Evolutionary conservation across 331 rosid species (phyloP), one percentile per base, ranked within the genome.

Genomic region (Telfairia occidentalis): DNA sequence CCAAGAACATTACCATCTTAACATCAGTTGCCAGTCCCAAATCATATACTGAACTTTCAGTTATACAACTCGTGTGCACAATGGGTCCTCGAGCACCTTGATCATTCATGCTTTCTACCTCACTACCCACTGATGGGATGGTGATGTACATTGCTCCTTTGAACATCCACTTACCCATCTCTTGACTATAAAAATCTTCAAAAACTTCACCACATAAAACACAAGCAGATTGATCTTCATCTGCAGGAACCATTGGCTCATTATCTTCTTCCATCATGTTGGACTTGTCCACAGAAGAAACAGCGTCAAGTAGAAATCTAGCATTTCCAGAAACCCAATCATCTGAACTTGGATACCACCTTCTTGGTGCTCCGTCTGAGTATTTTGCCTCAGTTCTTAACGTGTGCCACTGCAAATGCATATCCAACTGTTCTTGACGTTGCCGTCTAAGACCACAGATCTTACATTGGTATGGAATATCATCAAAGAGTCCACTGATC

Each of bases 341-440:
- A 46, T 76, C 37, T 45, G 86, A 82, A 52, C 82, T 78, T 28
- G 76, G 58, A 78, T 83, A 95, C 99, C 99, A 95, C 79, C 82
- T 81, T 82, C 97, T 92, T 63, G 97, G 88, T 45, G 81, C 78
- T 50, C 16, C 74, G 38, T 46, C 40, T 35, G 82, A 52, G 74
- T 76, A 85, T 78, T 55, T 61, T 38, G 75, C 61, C 75, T 83
- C 82, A 12, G 76, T 85, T 76, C 86, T 89, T 32, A 63, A 45
- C 54, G 84, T 85, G 84, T 95, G 99, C 97, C 97, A 90, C 78
- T 89, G 89, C 83, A 85, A 83, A 85, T 95, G 99, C 81, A 89
- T 84, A 66, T 86, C 80, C 50, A 90, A 82, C 75, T 79, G 89
- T 77, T 87, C 92, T 81, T 82, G 82, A 73, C 77, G 80, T 85